Base-by-base conservation (phyloP, 768 basidiomycete genomes). In the Chlorophyllum brunneum region DNA sequence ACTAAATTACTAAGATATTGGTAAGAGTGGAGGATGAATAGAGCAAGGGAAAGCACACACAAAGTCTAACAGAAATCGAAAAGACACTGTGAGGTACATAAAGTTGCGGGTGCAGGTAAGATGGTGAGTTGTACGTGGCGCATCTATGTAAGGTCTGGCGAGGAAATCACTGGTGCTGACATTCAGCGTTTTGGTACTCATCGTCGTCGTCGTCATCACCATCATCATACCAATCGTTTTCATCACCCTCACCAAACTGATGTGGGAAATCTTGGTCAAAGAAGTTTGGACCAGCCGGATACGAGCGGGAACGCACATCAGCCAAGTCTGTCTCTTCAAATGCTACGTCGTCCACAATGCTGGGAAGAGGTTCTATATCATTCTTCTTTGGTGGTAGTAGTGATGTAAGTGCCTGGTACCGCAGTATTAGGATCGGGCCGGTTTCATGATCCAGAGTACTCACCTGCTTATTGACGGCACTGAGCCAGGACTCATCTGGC, bases 231-330 rank as follows among this genome's bases (percentile, higher is more conserved):
- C 84, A 83, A 54, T 79, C 81, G 55, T 81, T 82, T 40, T 83
- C 87, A 22, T 83, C 80, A 41, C 77, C 79, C 54, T 80, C 86
- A 55, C 84, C 88, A 67, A 86, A 86, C 83, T 88, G 82, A 40
- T 70, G 69, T 67, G 76, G 67, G 76, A 83, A 85, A 58, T 70
- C 83, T 66, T 79, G 77, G 73, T 88, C 86, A 84, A 86, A 88
- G 83, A 87, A 88, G 66, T 77, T 77, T 65, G 77, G 73, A 65
- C 78, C 77, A 78, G 84, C 81, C 74, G 81, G 79, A 73, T 84
- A 85, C 80, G 78, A 82, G 74, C 79, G 78, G 71, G 74, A 76
- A 86, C 89, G 83, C 82, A 92, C 88, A 73, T 90, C 87, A 31
- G 49, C 56, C 29, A 59, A 48, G 36, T 59, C 58, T n/a, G 55